phyloP scores from a whole-genome alignment of 306 rosid genomes.

The Lupinus albus region DNA sequence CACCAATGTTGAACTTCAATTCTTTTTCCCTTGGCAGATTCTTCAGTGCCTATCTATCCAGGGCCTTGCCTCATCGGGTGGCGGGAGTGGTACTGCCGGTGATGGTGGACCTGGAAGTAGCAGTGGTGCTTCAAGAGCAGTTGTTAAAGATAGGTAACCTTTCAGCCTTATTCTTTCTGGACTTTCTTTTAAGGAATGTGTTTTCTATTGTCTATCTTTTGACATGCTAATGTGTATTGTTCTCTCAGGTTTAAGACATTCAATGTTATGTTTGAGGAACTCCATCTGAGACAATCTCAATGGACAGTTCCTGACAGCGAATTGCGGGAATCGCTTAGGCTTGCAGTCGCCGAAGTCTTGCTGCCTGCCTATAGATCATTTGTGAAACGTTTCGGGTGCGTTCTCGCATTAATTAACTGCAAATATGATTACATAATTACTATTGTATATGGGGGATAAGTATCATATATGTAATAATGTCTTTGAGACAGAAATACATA shows the following conservation, averaged over 20 bases:
- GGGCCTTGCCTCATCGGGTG: conserved; percentile 86
- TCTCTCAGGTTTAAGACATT: conserved; percentile 74
- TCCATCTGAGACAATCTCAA: conserved; percentile 94
- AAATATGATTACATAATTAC: conserved; percentile 14
- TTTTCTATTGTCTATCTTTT: conserved; percentile 8
- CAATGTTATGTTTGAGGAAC: conserved; percentile 90
- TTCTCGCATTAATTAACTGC: conserved; percentile 35
- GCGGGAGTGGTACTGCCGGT: conserved; percentile 66
- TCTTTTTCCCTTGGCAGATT: conserved; percentile 66
- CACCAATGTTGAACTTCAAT: conserved; percentile 33
- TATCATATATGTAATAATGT: conserved; percentile 8
- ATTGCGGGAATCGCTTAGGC: conserved; percentile 92
- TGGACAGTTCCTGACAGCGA: conserved; percentile 95
- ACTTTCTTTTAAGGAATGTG: background rate
- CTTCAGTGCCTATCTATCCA: conserved; percentile 81
- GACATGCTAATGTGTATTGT: conserved; percentile 13
- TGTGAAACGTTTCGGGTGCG: conserved; percentile 82
- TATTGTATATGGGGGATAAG: background rate
- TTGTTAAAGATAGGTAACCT: conserved; percentile 79
- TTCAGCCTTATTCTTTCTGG: conserved; percentile 10
- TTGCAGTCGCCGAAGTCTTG: conserved; percentile 91
- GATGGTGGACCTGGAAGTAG: conserved; percentile 76
- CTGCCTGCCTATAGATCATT: conserved; percentile 92
- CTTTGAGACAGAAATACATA: background rate
- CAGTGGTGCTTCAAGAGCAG: conserved; percentile 91